Evolutionary conservation across 164 flowering plant genomes (phyloP), one percentile per base, ranked within the genome.

Genomic region (Annona cherimola): DNA sequence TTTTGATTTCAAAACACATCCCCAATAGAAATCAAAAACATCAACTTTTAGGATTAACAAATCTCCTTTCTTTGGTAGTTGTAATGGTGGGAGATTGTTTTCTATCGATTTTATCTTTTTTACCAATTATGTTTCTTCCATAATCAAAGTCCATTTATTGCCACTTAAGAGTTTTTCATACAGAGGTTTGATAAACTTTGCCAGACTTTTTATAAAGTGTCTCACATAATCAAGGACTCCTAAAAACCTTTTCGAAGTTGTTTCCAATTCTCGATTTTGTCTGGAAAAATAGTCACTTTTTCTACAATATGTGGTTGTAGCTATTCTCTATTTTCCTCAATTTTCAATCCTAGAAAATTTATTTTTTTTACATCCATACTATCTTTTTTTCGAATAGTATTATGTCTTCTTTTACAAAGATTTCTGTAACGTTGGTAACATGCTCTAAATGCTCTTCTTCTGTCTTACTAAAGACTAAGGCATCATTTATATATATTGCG

Each of bases 401-500:
- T 3, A 74, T 74, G 4, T 67, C 72, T 26, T 54, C 5, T 3
- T 43, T 43, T 39, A 8, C 6, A 1, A 67, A 42, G 4, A 14
- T 42, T 9, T 44, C 61, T 4, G 61, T 0, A 5, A 74, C 45
- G 2, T 4, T 39, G 11, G 9, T 1, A 0, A 75, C 45, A 70
- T 75, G 77, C 14, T 16, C 3, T 1, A 12, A 11, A 35, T 75
- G 77, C 3, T 62, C 69, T n/a, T 54, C 41, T 45, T 35, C 55
- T 4, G 50, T 57, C 1, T 75, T 61, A 18, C 45, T n/a, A 67
- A 70, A 71, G 18, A 71, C 45, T 4, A 76, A 44, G 20, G 64
- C 39, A 40, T 72, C 74, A 72, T 72, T 69, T 19, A 72, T 42
- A 39, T 63, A 72, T 7, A 73, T 68, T 26, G 35, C 4, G 43